Evolutionary conservation across 176 grass and related monocot species (phyloP), one percentile per base, ranked within the genome.

Genomic region (Musa beccarii): DNA sequence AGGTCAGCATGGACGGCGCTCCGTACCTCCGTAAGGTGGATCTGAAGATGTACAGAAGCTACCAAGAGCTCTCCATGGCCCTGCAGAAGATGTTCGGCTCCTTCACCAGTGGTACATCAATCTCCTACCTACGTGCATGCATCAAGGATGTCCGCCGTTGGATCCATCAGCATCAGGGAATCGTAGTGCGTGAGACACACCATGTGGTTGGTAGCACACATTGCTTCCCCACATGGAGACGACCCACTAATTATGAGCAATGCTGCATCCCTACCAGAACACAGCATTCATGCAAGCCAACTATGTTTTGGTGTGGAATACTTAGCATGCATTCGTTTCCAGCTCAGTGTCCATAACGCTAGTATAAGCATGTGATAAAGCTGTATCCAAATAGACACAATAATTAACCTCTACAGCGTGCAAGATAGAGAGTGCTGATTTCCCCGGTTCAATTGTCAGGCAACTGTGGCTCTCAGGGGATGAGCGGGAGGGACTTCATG

Each of bases 1-100:
- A 99, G 83, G 95, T 99, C 51, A 99, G 95, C 95, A 99, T 99
- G 95, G 95, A 99, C 57, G 95, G 95, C 0, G 90, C 95, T 1
- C 95, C 95, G 0, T 99, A 99, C 76, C 86, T 99, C 56, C 90
- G 95, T 73, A 99, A 99, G 80, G 91, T 99, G 77, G 90, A 99
- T 76, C 83, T 99, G 22, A 94, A 89, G 81, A 89, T 83, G 90
- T 94, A 94, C 80, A 84, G 57, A 34, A 99, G 86, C 79, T 99
- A 99, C 85, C 84, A 92, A 81, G 95, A 89, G 51, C 88, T 99
- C 74, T 99, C 95, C 72, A 54, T 75, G 74, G 88, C 90, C 24
- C 84, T 99, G 51, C 85, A 89, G 79, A 94, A 84, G 81, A 89
- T 99, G 95, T 94, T 99, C 83, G 80, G 86, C 73, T 87, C 84